phyloP scores from a whole-genome alignment of 2,329 filamentous ascomycete genomes.

The Paecilomyces variotii region DNA sequence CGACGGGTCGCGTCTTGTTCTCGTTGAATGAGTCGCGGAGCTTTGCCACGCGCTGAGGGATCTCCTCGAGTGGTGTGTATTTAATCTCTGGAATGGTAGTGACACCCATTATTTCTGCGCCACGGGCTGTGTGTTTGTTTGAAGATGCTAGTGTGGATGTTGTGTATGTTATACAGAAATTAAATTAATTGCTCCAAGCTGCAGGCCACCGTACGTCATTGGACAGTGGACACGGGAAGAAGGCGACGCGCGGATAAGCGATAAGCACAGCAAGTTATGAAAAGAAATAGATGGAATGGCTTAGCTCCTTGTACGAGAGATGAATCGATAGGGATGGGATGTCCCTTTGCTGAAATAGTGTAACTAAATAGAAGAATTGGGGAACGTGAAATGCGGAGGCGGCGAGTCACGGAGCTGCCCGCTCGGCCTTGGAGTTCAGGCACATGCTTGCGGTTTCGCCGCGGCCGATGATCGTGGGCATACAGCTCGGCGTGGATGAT shows the following conservation, averaged over 20 bases:
- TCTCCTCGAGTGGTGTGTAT: slow-evolving; percentile 58
- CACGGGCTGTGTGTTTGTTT: not conserved
- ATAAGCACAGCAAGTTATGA: not conserved
- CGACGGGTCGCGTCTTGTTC: slow-evolving; percentile 72
- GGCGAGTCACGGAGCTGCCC: not conserved
- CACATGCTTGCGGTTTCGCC: not conserved
- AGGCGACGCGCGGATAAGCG: not conserved
- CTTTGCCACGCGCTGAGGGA: slow-evolving; percentile 53
- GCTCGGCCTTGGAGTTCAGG: not conserved
- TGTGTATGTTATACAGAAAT: not conserved
- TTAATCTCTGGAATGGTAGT: slow-evolving; percentile 41
- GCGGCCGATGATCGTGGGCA: not conserved
- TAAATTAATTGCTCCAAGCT: not conserved
- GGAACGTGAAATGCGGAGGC: not conserved
- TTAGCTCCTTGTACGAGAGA: not conserved
- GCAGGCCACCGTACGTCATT: not conserved
- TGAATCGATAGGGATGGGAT: not conserved
- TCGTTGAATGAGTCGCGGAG: slow-evolving; percentile 64
- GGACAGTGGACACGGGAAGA: not conserved
- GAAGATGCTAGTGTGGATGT: not conserved
- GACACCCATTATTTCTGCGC: slow-evolving; percentile 19
- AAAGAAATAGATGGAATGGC: not conserved
- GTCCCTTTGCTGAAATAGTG: no score
- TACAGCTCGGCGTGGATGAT: no score
- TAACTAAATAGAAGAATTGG: no score